Conservation (phyloP, 805 yeast genomes). For the Wickerhamiella brachini region DNA sequence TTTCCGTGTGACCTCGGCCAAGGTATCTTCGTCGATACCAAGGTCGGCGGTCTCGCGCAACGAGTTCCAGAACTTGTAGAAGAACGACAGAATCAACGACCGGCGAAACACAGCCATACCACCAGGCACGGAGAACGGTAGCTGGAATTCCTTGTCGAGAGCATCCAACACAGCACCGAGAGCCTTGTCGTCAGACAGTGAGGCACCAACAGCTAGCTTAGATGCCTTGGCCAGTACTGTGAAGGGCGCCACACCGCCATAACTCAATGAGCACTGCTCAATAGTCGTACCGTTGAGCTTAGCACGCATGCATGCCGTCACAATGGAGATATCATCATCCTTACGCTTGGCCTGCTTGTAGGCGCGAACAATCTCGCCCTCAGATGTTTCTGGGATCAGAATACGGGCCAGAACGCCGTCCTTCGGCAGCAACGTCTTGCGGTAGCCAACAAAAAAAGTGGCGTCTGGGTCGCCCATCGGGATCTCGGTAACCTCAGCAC, state of each 20-base stretch:
- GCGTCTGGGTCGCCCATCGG: slow-evolving; percentile 25
- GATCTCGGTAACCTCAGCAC: slow-evolving; percentile 19
- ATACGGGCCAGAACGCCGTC: slow-evolving; percentile 27
- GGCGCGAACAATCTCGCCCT: slow-evolving; percentile 28
- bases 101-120: slow-evolving; percentile 36
- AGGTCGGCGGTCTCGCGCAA: slow-evolving; percentile 15
- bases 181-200: slow-evolving; percentile 8
- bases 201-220: slow-evolving; percentile 16
- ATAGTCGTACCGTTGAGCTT: slow-evolving; percentile 9
- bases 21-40: slow-evolving; percentile 20
- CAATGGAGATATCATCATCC: slow-evolving; percentile 39
- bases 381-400: slow-evolving; percentile 29
- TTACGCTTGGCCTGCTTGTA: slow-evolving; percentile 36
- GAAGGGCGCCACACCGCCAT: slow-evolving; percentile 38
- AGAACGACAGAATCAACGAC: slow-evolving; percentile 33
- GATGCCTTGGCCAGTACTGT: slow-evolving; percentile 30
- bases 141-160: slow-evolving; percentile 28
- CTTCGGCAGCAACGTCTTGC: slow-evolving; percentile 29
- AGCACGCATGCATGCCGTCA: slow-evolving; percentile 29
- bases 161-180: slow-evolving; percentile 5
- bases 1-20: slow-evolving; percentile 26
- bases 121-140: slow-evolving; percentile 34
- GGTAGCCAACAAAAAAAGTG: slow-evolving; percentile 31
- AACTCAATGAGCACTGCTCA: slow-evolving; percentile 26
- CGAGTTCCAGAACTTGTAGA: slow-evolving; percentile 31